Conservation (phyloP, 345 rosid genomes). For the Trapa incisa region DNA sequence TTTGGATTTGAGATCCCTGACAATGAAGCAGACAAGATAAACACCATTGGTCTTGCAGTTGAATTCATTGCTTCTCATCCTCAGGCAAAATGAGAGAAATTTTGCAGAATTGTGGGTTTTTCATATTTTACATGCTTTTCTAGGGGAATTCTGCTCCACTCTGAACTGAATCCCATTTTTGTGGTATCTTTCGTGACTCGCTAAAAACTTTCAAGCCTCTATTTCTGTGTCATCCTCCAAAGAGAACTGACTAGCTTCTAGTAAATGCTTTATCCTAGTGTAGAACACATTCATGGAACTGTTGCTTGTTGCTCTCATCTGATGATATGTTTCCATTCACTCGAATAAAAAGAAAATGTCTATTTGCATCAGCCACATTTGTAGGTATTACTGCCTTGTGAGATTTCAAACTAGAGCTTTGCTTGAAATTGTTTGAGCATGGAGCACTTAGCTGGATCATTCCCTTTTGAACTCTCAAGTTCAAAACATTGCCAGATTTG, state of each 20-base stretch:
- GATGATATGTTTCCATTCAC: not conserved
- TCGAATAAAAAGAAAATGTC: not conserved
- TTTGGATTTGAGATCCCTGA: constrained; percentile 93
- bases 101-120: not conserved
- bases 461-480: no score
- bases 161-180: not conserved
- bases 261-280: not conserved
- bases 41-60: constrained; percentile 45
- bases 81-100: constrained; percentile 55
- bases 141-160: not conserved
- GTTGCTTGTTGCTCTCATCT: not conserved
- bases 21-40: constrained; percentile 84
- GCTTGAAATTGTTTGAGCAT: no score
- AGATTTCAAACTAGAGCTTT: not conserved
- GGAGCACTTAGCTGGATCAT: no score
- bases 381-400: not conserved
- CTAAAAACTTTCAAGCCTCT: not conserved
- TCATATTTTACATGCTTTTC: no score
- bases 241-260: not conserved
- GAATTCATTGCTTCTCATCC: constrained; percentile 90
- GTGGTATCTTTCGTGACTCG: not conserved
- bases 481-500: no score
- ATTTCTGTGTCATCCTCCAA: not conserved
- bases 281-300: not conserved
- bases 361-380: not conserved